These are phyloP conservation scores for Tubosaeta sp. DNA, from an alignment of 768 basidiomycete genomes.

Conservation along the genomic window DNA sequence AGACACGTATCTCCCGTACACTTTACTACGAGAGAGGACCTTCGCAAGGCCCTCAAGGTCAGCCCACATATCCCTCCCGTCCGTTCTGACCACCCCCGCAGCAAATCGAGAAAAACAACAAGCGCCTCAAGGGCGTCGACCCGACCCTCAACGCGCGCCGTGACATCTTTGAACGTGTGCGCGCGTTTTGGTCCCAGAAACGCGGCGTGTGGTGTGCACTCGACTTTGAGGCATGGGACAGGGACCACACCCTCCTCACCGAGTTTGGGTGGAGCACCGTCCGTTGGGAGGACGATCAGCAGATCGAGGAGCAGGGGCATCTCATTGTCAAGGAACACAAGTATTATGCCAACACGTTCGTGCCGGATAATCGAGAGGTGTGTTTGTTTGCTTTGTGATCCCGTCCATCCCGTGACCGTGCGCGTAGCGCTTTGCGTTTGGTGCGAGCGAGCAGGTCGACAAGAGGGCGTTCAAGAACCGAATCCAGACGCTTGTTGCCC, in stretches of 20 bases:
- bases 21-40: constrained; percentile 49
- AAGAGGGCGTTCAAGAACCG: constrained; percentile 48
- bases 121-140: constrained; percentile 64
- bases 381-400: not conserved
- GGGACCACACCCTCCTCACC: constrained; percentile 65
- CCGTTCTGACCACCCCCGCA: constrained; percentile 24
- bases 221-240: constrained; percentile 85
- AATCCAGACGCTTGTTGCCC: constrained; percentile 44
- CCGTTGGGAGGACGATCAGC: constrained; percentile 50
- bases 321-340: constrained; percentile 61
- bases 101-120: constrained; percentile 80
- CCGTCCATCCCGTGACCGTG: not conserved
- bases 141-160: constrained; percentile 53
- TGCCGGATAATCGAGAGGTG: constrained; percentile 60
- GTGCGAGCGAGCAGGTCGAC: constrained; percentile 52
- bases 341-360: constrained; percentile 58
- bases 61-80: not conserved
- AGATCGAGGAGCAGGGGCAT: constrained; percentile 51
- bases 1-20: constrained; percentile 54
- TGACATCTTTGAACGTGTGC: constrained; percentile 62
- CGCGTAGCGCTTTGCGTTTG: constrained; percentile 61
- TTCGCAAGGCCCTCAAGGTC: constrained; percentile 63
- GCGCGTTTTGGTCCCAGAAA: constrained; percentile 58
- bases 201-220: constrained; percentile 71
- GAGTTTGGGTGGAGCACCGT: constrained; percentile 78